Percentiles rank a stretch among this genome's conserved stretches.
Evolutionary conservation across 2,329 filamentous ascomycete genomes (phyloP).

Genomic region (Ceratocystiopsis brevicomis): DNA sequence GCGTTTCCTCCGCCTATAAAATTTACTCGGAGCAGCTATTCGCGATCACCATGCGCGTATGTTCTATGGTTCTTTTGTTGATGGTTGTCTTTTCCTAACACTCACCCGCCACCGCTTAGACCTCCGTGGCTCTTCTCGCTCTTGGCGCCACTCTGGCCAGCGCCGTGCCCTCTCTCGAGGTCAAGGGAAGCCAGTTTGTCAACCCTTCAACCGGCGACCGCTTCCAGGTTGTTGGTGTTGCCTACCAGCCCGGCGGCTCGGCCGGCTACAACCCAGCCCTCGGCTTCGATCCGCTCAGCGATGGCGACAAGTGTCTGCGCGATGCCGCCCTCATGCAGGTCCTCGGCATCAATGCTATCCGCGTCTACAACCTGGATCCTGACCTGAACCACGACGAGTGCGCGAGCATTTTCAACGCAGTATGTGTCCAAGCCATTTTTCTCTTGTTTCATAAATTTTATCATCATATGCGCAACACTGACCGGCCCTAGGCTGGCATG

Average conservation of each 20-base stretch:
- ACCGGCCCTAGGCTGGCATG: constrained; percentile 32
- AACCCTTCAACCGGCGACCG: constrained; percentile 37
- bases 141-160: constrained; percentile 32
- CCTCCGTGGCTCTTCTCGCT: constrained; percentile 25
- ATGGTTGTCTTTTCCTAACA: too few relatives aligned
- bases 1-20: background rate
- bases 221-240: constrained; percentile 48
- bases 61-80: background rate
- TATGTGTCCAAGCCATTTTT: constrained; percentile 10
- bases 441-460: too few relatives aligned
- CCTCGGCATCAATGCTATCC: constrained; percentile 46
- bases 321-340: constrained; percentile 48
- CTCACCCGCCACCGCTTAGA: background rate
- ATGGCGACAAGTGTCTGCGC: constrained; percentile 37
- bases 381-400: constrained; percentile 48
- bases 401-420: constrained; percentile 47
- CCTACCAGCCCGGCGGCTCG: constrained; percentile 50
- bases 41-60: background rate
- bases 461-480: too few relatives aligned
- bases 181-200: constrained; percentile 39
- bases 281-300: constrained; percentile 39
- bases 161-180: constrained; percentile 37
- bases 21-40: too few relatives aligned
- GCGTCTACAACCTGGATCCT: constrained; percentile 50
- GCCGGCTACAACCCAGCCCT: constrained; percentile 37